Percentiles rank a stretch among this genome's conserved stretches.
These are phyloP conservation scores for Lepraria neglecta DNA, from an alignment of 495 filamentous ascomycete genomes.

Conservation along the genomic window DNA sequence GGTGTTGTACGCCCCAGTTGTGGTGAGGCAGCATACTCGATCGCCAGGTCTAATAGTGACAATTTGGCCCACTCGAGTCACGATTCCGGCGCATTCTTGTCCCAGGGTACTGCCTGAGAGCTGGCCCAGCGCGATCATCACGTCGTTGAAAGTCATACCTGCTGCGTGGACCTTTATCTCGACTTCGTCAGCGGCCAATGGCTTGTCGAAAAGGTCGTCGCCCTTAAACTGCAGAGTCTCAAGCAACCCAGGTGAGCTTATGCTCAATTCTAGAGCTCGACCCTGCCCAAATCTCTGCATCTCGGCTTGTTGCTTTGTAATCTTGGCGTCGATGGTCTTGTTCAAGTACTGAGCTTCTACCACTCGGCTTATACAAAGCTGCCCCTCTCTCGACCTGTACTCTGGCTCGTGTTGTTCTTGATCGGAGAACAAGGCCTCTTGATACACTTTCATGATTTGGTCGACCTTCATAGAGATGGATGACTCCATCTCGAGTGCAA, in stretches of 20 bases:
- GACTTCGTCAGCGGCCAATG: constrained; percentile 29
- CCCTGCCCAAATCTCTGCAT: neutral
- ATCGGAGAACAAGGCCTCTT: neutral
- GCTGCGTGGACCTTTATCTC: constrained; percentile 31
- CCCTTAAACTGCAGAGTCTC: constrained; percentile 35
- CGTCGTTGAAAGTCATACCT: constrained; percentile 39
- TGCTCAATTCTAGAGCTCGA: neutral
- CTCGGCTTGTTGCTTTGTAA: neutral
- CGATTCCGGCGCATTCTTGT: constrained; percentile 34
- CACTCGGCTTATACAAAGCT: constrained; percentile 28
- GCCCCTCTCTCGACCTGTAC: constrained; percentile 26
- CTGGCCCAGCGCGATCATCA: constrained; percentile 36
- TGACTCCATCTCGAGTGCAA: neutral
- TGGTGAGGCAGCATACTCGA: neutral
- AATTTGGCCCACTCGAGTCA: constrained; percentile 11
- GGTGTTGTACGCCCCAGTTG: neutral
- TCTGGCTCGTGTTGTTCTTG: constrained; percentile 22
- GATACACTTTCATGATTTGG: constrained; percentile 24
- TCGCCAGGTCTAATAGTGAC: neutral
- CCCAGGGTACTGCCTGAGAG: constrained; percentile 30
- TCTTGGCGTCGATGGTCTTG: constrained; percentile 9
- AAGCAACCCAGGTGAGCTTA: constrained; percentile 19
- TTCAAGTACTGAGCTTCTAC: constrained; percentile 16
- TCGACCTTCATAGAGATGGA: constrained; percentile 9
- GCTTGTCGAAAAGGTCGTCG: constrained; percentile 19